A percentile compares a stretch with the other conserved stretches of the same genome.
phyloP scores from a whole-genome alignment of 1,284 basidiomycete genomes.

The Volvariella volvacea region DNA sequence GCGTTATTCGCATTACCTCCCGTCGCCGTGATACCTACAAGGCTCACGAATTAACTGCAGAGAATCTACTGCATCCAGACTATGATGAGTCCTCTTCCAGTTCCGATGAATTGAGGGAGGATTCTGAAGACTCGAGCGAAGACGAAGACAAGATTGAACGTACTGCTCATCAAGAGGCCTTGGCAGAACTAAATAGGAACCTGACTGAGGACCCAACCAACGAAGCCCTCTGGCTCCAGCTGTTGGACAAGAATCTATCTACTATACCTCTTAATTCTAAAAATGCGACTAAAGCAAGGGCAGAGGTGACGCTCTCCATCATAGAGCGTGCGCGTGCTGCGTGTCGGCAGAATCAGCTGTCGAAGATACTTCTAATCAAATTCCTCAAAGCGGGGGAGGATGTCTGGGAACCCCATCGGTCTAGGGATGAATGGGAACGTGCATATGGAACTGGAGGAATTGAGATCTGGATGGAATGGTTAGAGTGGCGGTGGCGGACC shows the following conservation, averaged over 20 bases:
- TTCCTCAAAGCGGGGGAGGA: constrained; percentile 68
- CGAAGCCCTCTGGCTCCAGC: constrained; percentile 55
- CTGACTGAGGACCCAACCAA: constrained; percentile 46
- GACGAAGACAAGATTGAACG: constrained; percentile 27
- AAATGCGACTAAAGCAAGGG: constrained; percentile 55
- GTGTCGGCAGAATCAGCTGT: constrained; percentile 42
- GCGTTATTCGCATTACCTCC: constrained; percentile 53
- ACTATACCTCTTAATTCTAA: constrained; percentile 54
- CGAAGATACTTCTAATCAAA: constrained; percentile 47
- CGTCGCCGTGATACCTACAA: constrained; percentile 26
- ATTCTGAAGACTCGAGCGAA: constrained; percentile 22
- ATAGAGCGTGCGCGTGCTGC: constrained; percentile 57
- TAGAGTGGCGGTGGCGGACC: constrained; percentile 62
- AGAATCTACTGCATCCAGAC: constrained; percentile 18
- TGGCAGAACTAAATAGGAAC: constrained; percentile 52
- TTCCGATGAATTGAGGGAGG: constrained; percentile 11
- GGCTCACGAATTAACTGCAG: constrained; percentile 46
- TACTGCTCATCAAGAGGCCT: constrained; percentile 49
- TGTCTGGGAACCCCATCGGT: constrained; percentile 53
- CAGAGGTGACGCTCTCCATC: constrained; percentile 65
- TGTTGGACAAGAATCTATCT: constrained; percentile 55
- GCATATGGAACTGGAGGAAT: constrained; percentile 45
- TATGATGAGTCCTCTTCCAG: constrained; percentile 14
- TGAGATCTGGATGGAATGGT: constrained; percentile 66
- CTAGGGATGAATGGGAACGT: constrained; percentile 65